phyloP scores from a whole-genome alignment of 768 basidiomycete genomes.

The Lactarius deliciosus region DNA sequence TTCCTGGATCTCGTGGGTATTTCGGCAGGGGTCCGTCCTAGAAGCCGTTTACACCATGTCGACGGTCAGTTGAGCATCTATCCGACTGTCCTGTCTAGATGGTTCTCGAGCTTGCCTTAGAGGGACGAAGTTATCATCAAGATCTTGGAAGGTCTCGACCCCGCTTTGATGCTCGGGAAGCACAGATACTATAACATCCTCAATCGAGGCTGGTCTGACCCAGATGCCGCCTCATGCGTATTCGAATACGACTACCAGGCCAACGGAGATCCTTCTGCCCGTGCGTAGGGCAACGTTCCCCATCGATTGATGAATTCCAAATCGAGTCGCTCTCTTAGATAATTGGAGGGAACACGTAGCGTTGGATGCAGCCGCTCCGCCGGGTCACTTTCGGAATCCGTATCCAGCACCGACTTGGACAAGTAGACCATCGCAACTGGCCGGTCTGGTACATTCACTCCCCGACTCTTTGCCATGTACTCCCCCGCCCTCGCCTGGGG shows the following conservation, averaged over 20 bases:
- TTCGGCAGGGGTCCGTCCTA: constrained; percentile 15
- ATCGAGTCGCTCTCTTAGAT: constrained; percentile 9
- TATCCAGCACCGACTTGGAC: constrained; percentile 27
- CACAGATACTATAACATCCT: constrained; percentile 24
- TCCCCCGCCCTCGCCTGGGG: constrained; percentile 17
- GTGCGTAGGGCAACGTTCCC: constrained; percentile 13
- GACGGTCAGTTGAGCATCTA: constrained; percentile 23
- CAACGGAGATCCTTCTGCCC: constrained; percentile 24
- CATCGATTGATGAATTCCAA: neutral
- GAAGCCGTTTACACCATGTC: constrained; percentile 27
- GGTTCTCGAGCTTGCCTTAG: constrained; percentile 14
- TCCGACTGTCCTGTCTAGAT: constrained; percentile 3
- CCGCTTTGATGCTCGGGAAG: constrained; percentile 18
- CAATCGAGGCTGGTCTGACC: constrained; percentile 11
- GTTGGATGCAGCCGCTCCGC: constrained; percentile 8
- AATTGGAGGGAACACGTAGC: constrained; percentile 21
- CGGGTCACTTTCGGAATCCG: constrained; percentile 14
- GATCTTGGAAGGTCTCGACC: constrained; percentile 10
- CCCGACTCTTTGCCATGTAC: constrained; percentile 18
- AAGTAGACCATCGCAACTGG: constrained; percentile 8
- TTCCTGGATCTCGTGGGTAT: constrained; percentile 27
- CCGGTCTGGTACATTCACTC: neutral
- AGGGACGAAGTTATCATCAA: constrained; percentile 26
- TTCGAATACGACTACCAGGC: constrained; percentile 21
- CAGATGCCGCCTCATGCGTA: constrained; percentile 11